A percentile compares a stretch with the other conserved stretches of the same genome.
These are phyloP conservation scores for Coffea humblotiana DNA, from an alignment of 305 asterid genomes.

Conservation along the genomic window DNA sequence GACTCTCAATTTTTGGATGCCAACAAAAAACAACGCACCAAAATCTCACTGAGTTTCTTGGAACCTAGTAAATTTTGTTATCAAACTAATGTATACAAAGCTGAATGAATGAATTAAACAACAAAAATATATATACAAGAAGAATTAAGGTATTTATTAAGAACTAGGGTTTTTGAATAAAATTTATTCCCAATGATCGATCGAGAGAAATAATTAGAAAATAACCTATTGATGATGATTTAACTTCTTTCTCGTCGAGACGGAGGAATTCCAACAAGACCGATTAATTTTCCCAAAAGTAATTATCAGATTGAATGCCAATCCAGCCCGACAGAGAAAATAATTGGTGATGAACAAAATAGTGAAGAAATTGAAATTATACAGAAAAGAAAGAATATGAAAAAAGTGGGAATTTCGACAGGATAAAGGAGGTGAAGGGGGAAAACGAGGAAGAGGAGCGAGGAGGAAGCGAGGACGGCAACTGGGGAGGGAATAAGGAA, in stretches of 20 bases:
- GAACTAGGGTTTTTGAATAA: neutral
- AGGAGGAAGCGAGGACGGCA: neutral
- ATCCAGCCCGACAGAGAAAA: too few relatives aligned
- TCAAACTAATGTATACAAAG: neutral
- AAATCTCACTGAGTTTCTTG: slow-evolving; percentile 77
- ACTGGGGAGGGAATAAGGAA: neutral
- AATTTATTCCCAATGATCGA: neutral
- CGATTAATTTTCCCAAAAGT: neutral
- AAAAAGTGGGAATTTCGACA: neutral
- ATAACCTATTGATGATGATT: too few relatives aligned
- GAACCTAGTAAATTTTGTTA: slow-evolving; percentile 30
- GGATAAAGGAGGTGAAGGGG: neutral
- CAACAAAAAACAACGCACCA: slow-evolving; percentile 79
- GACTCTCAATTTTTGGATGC: slow-evolving; percentile 82
- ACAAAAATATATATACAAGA: slow-evolving; percentile 6
- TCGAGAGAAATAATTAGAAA: too few relatives aligned
- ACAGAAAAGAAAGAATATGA: too few relatives aligned
- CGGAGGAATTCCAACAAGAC: slow-evolving; percentile 3
- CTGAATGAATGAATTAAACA: neutral
- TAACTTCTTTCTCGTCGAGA: too few relatives aligned
- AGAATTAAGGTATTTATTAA: neutral
- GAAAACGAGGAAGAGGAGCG: neutral
- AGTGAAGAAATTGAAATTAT: neutral
- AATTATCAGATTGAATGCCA: too few relatives aligned
- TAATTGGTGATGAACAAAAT: neutral